phyloP scores from a whole-genome alignment of 345 rosid species.

The Corymbia maculata region DNA sequence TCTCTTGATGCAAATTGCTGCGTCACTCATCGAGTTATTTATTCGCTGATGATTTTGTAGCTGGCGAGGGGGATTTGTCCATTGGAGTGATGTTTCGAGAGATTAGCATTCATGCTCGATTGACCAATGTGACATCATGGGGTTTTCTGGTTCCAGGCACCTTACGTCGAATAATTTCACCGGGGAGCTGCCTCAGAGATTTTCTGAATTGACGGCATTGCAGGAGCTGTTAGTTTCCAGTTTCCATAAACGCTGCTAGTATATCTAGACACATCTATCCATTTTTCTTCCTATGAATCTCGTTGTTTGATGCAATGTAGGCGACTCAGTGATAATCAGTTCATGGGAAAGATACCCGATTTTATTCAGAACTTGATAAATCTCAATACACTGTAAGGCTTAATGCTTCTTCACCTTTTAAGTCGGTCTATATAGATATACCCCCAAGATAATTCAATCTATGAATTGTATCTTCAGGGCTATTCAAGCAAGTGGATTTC shows the following conservation, averaged over 20 bases:
- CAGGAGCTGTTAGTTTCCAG: slow-evolving; percentile 31
- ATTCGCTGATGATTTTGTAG: background rate
- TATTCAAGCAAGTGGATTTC: slow-evolving; percentile 3
- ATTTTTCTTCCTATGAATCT: background rate
- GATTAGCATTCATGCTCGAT: background rate
- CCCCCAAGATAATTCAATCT: background rate
- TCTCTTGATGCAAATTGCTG: background rate
- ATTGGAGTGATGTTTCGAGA: background rate
- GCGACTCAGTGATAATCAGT: background rate
- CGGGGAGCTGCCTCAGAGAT: slow-evolving; percentile 39
- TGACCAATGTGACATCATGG: background rate
- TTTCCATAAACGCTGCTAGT: background rate
- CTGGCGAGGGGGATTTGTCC: background rate
- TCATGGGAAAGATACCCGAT: background rate
- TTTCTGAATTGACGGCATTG: slow-evolving; percentile 29
- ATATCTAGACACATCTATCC: background rate
- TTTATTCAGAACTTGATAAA: background rate
- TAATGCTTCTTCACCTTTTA: background rate
- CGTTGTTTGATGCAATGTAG: background rate
- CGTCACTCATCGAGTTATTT: background rate
- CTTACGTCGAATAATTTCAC: slow-evolving; percentile 42
- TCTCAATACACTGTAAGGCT: background rate
- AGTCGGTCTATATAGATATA: background rate
- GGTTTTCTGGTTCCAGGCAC: slow-evolving; percentile 15
- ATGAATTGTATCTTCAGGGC: background rate